These are phyloP conservation scores for Spergularia marina DNA, from an alignment of 148 eudicot species.

Conservation along the genomic window DNA sequence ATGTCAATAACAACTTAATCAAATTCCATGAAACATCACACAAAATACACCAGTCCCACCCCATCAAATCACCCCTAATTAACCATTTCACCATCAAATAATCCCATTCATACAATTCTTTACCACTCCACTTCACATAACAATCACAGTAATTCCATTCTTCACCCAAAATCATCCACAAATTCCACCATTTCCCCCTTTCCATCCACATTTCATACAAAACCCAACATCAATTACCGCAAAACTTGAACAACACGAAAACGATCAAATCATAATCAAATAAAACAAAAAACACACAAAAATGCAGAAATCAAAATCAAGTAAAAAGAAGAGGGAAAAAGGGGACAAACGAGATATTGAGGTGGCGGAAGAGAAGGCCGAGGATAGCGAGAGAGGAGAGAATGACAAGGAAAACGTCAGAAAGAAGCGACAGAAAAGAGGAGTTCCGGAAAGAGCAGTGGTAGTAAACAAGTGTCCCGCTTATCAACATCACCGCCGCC, in stretches of 20 bases:
- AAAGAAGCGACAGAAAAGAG: constrained; percentile 62
- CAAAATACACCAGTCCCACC: not conserved
- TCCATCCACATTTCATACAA: too few relatives aligned
- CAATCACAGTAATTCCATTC: not conserved
- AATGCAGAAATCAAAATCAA: not conserved
- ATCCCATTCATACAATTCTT: not conserved
- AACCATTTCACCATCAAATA: not conserved
- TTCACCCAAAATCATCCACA: too few relatives aligned
- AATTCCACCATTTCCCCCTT: too few relatives aligned
- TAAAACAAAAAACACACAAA: not conserved
- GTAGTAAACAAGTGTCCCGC: constrained; percentile 77
- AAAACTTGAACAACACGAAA: not conserved
- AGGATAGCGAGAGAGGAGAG: constrained; percentile 95
- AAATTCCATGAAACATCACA: not conserved
- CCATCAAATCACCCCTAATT: not conserved
- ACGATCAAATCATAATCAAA: not conserved
- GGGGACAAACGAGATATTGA: constrained; percentile 51
- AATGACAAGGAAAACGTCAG: constrained; percentile 90
- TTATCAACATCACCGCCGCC: constrained; percentile 47
- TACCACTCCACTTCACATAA: not conserved
- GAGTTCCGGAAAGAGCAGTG: constrained; percentile 81
- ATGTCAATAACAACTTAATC: not conserved
- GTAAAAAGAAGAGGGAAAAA: not conserved
- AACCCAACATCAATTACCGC: not conserved
- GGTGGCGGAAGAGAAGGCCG: constrained; percentile 92